Conservation (phyloP, 1,139 yeast species). For the Saccharomyces hybrid region DNA sequence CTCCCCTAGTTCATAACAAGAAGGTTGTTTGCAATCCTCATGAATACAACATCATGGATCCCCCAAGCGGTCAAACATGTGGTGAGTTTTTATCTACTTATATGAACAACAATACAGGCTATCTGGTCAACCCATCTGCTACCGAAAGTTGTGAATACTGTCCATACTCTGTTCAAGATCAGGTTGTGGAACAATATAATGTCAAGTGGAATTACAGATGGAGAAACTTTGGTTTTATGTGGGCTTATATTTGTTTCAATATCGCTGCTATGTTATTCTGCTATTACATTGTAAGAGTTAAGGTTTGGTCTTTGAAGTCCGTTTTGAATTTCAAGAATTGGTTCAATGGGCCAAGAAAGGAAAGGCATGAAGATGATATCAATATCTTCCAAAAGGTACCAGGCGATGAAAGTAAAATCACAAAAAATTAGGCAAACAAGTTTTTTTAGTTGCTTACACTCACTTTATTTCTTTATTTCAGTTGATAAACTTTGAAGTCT, state of each 20-base stretch:
- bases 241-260: conserved; percentile 43
- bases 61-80: conserved; percentile 46
- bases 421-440: conserved; percentile 10
- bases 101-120: conserved; percentile 38
- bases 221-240: conserved; percentile 54
- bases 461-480: neutral
- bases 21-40: conserved; percentile 38
- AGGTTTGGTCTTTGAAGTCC: conserved; percentile 29
- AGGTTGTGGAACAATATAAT: conserved; percentile 37
- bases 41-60: conserved; percentile 43
- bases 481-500: neutral
- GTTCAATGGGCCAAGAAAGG: conserved; percentile 34
- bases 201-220: conserved; percentile 42
- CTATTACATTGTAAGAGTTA: conserved; percentile 35
- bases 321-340: conserved; percentile 30
- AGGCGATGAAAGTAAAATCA: conserved; percentile 34
- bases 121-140: conserved; percentile 36
- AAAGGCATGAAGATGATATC: conserved; percentile 38
- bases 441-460: neutral
- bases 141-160: conserved; percentile 43
- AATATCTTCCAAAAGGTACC: conserved; percentile 34
- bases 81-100: conserved; percentile 37
- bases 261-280: conserved; percentile 37
- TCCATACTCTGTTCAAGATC: conserved; percentile 38
- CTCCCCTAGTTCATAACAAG: conserved; percentile 39